A percentile compares a stretch with the other conserved stretches of the same genome.
Conservation (phyloP, 495 filamentous ascomycete genomes). For the Neurospora discreta region DNA sequence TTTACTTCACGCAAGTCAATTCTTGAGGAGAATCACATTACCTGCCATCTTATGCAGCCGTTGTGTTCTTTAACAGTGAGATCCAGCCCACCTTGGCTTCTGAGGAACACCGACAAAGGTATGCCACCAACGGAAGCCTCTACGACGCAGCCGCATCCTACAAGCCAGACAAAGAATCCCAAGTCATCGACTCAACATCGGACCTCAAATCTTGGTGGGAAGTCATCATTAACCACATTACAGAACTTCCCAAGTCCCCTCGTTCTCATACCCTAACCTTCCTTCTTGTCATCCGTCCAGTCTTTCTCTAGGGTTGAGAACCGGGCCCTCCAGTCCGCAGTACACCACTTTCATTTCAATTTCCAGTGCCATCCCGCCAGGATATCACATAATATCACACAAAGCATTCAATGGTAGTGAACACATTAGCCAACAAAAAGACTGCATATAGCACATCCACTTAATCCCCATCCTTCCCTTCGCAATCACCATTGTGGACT, state of each 20-base stretch:
- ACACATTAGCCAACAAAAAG: too few species aligned
- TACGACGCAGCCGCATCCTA: too few species aligned
- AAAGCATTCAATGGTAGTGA: neutral
- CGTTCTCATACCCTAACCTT: too few species aligned
- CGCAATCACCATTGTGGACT: neutral
- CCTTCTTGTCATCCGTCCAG: neutral
- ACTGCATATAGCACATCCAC: neutral
- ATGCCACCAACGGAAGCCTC: too few species aligned
- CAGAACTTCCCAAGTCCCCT: neutral
- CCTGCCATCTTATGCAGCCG: too few species aligned
- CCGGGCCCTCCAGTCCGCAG: too few species aligned
- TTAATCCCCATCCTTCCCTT: neutral
- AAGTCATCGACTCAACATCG: too few species aligned
- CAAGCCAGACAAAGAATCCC: too few species aligned
- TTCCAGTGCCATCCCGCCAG: neutral
- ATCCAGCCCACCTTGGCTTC: too few species aligned
- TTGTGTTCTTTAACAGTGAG: too few species aligned
- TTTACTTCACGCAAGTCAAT: neutral
- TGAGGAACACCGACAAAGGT: neutral
- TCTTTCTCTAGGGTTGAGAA: neutral
- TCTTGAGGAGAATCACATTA: too few species aligned
- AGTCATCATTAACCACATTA: neutral
- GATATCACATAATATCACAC: neutral
- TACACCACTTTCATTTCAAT: neutral
- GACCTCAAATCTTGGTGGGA: neutral